These are phyloP conservation scores for Bruguiera parviflora DNA, from an alignment of 345 rosid species.

Conservation along the genomic window DNA sequence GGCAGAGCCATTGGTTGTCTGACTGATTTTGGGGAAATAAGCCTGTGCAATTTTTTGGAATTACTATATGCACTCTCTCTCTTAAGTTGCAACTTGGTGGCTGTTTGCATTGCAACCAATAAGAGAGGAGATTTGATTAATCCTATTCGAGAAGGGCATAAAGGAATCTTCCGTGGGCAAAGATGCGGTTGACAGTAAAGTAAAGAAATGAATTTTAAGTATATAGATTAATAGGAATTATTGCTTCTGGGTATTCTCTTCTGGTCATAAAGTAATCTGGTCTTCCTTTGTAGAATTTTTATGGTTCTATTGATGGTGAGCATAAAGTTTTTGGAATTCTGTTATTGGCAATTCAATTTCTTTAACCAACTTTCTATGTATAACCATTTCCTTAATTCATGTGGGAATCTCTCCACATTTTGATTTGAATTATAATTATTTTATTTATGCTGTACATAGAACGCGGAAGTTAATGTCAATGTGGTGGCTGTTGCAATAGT, in stretches of 20 bases:
- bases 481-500: no score
- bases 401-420: no score
- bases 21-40: constrained; percentile 21
- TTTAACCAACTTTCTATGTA: no score
- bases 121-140: constrained; percentile 10
- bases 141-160: background rate
- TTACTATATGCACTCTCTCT: constrained; percentile 9
- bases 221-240: constrained; percentile 6
- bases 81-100: constrained; percentile 15
- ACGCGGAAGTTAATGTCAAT: no score
- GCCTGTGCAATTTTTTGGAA: constrained; percentile 4
- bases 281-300: background rate
- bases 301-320: background rate
- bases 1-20: constrained; percentile 73
- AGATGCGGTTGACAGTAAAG: background rate
- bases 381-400: no score
- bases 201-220: constrained; percentile 10
- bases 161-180: constrained; percentile 8
- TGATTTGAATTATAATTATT: no score
- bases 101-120: constrained; percentile 17
- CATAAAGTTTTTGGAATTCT: background rate
- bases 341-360: background rate
- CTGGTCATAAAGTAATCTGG: background rate
- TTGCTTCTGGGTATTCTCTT: background rate
- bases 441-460: no score